Conservation (phyloP, 2,329 filamentous ascomycete species). For the Claviceps arundinis region DNA sequence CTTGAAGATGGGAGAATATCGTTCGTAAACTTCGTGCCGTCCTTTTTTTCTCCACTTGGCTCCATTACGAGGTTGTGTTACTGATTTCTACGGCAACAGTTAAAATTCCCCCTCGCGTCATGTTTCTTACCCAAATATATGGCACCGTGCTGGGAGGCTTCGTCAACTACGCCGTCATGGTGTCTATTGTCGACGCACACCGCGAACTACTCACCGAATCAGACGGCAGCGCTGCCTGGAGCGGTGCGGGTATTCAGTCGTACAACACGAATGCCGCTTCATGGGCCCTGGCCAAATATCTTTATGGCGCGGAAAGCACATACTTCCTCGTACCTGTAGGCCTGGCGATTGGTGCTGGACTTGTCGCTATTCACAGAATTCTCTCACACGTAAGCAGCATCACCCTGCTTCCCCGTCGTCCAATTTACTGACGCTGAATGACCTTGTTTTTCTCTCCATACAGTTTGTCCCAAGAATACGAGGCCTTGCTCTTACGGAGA, state of each 20-base stretch:
- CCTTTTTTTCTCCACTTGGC: neutral
- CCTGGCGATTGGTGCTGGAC: conserved; percentile 27
- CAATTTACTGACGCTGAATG: no score
- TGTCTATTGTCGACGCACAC: conserved; percentile 28
- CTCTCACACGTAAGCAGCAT: neutral
- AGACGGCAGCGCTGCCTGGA: conserved; percentile 31
- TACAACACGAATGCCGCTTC: conserved; percentile 25
- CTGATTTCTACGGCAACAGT: neutral
- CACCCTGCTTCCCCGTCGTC: no score
- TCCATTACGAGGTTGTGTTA: neutral
- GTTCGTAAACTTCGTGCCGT: conserved; percentile 18
- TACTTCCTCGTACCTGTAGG: conserved; percentile 26
- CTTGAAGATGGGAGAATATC: conserved; percentile 46
- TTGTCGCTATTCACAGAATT: conserved; percentile 6
- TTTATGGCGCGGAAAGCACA: conserved; percentile 25
- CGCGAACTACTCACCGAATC: conserved; percentile 26
- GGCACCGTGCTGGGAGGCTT: conserved; percentile 27
- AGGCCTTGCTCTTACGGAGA: neutral
- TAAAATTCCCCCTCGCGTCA: conserved; percentile 26
- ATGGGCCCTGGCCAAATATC: conserved; percentile 24
- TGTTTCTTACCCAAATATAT: conserved; percentile 25
- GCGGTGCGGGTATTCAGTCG: conserved; percentile 31
- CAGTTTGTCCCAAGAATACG: conserved; percentile 2
- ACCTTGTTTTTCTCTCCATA: neutral
- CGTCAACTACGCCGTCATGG: conserved; percentile 34